Percentiles rank a stretch among this genome's conserved stretches.
phyloP scores from a whole-genome alignment of 805 yeast species.

The Candida orba region DNA sequence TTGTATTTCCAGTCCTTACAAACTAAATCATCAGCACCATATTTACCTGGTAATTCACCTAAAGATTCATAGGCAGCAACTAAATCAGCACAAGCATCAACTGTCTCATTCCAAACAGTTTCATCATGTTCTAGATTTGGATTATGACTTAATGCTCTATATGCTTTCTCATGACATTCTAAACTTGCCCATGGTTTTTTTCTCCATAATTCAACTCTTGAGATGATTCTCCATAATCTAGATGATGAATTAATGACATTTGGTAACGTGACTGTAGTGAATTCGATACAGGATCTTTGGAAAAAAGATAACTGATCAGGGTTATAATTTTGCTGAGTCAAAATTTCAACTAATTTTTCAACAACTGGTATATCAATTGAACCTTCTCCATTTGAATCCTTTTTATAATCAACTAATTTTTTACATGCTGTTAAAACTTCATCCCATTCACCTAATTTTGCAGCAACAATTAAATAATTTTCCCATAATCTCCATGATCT shows the following conservation, averaged over 20 bases:
- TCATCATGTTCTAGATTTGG: slow-evolving; percentile 61
- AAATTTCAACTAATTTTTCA: slow-evolving; percentile 61
- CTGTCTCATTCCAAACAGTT: slow-evolving; percentile 66
- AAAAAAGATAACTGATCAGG: slow-evolving; percentile 40
- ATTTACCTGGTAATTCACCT: slow-evolving; percentile 78
- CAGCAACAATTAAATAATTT: slow-evolving; percentile 76
- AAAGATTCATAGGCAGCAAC: slow-evolving; percentile 80
- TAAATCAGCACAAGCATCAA: slow-evolving; percentile 69
- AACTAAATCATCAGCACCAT: slow-evolving; percentile 75
- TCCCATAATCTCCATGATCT: slow-evolving; percentile 89
- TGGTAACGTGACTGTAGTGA: slow-evolving; percentile 65
- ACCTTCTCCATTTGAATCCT: slow-evolving; percentile 50
- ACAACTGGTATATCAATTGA: slow-evolving; percentile 70
- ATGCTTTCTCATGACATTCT: slow-evolving; percentile 82
- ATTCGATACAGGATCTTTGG: slow-evolving; percentile 63
- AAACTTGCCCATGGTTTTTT: slow-evolving; percentile 81
- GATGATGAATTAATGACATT: slow-evolving; percentile 50
- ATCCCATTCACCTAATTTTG: slow-evolving; percentile 78
- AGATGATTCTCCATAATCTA: slow-evolving; percentile 76
- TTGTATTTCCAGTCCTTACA: slow-evolving; percentile 91
- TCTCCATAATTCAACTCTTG: slow-evolving; percentile 83
- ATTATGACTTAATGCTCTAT: slow-evolving; percentile 57
- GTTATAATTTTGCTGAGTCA: slow-evolving; percentile 44
- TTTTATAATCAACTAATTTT: slow-evolving; percentile 50
- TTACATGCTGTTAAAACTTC: slow-evolving; percentile 76